Percentiles rank a stretch among this genome's conserved stretches.
phyloP scores from a whole-genome alignment of 805 yeast species.

The Saturnispora halmiae region DNA sequence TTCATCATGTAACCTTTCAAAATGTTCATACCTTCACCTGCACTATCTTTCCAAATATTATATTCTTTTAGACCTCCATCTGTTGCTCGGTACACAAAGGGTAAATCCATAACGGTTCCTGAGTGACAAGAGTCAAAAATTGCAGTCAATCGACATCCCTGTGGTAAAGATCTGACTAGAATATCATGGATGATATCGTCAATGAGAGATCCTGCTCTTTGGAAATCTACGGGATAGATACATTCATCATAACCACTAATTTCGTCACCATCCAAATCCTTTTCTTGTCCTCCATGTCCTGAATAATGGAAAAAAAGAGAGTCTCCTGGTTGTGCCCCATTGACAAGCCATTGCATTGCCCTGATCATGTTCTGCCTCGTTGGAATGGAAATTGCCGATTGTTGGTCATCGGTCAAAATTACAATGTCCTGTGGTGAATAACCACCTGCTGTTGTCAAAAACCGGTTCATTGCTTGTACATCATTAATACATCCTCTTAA shows the following conservation, averaged over 20 bases:
- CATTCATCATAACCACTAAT: slow-evolving; percentile 31
- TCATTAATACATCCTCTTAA: slow-evolving; percentile 79
- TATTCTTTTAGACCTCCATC: slow-evolving; percentile 80
- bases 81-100: slow-evolving; percentile 64
- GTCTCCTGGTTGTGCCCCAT: slow-evolving; percentile 66
- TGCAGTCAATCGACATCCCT: slow-evolving; percentile 72
- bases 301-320: slow-evolving; percentile 75
- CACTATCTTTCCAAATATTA: slow-evolving; percentile 66
- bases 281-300: slow-evolving; percentile 76
- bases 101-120: slow-evolving; percentile 74
- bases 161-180: slow-evolving; percentile 58
- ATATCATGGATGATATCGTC: slow-evolving; percentile 70
- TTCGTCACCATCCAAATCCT: slow-evolving; percentile 40
- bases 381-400: slow-evolving; percentile 42
- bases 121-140: slow-evolving; percentile 82
- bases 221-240: slow-evolving; percentile 38
- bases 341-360: slow-evolving; percentile 78
- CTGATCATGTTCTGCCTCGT: slow-evolving; percentile 59
- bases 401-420: slow-evolving; percentile 48
- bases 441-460: slow-evolving; percentile 33
- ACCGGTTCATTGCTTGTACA: slow-evolving; percentile 41
- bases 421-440: slow-evolving; percentile 49
- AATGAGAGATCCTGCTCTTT: slow-evolving; percentile 53
- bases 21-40: slow-evolving; percentile 53
- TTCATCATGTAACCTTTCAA: slow-evolving; percentile 53